Evolutionary conservation across 2,329 filamentous ascomycete species (phyloP).

Genomic region (Rhytidhysteron rufulum): DNA sequence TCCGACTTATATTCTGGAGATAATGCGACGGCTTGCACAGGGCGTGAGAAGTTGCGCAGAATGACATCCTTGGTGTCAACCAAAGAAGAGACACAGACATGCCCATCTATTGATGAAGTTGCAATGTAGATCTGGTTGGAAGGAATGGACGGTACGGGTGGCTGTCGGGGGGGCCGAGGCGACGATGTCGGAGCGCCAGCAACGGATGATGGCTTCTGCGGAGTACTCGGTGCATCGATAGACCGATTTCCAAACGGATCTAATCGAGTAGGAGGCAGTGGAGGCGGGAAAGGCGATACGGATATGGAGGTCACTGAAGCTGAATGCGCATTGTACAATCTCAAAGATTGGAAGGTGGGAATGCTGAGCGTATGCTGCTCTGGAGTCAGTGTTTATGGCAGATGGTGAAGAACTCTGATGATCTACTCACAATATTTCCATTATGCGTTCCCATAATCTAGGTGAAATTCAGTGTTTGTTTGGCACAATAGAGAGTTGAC

Average conservation of each 20-base stretch:
- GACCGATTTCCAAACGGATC: slow-evolving; percentile 15
- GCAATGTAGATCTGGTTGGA: slow-evolving; percentile 92
- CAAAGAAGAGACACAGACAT: slow-evolving; percentile 86
- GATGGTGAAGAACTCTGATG: not conserved
- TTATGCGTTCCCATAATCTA: slow-evolving; percentile 95
- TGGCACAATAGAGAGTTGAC: slow-evolving; percentile 10
- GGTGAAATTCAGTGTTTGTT: slow-evolving; percentile 50
- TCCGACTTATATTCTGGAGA: slow-evolving; percentile 93
- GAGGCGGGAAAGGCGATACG: slow-evolving; percentile 78
- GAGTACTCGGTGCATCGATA: slow-evolving; percentile 33
- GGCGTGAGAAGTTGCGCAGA: slow-evolving; percentile 87
- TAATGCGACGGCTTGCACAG: slow-evolving; percentile 86
- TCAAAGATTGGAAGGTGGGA: slow-evolving; percentile 74
- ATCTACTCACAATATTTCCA: slow-evolving; percentile 79
- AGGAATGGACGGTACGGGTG: slow-evolving; percentile 65
- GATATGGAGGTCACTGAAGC: slow-evolving; percentile 88
- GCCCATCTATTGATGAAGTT: slow-evolving; percentile 91
- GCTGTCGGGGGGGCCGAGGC: slow-evolving; percentile 52
- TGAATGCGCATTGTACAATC: slow-evolving; percentile 87
- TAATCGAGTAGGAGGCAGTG: slow-evolving; percentile 39
- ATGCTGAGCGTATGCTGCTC: slow-evolving; percentile 77
- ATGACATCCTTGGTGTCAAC: slow-evolving; percentile 86
- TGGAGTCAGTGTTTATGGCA: slow-evolving; percentile 9
- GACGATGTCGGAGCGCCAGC: slow-evolving; percentile 40
- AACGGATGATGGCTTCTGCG: slow-evolving; percentile 32